Percentiles rank a stretch among this genome's conserved stretches.
These are phyloP conservation scores for Excoecaria cochinchinensis DNA, from an alignment of 345 rosid genomes.

Conservation along the genomic window DNA sequence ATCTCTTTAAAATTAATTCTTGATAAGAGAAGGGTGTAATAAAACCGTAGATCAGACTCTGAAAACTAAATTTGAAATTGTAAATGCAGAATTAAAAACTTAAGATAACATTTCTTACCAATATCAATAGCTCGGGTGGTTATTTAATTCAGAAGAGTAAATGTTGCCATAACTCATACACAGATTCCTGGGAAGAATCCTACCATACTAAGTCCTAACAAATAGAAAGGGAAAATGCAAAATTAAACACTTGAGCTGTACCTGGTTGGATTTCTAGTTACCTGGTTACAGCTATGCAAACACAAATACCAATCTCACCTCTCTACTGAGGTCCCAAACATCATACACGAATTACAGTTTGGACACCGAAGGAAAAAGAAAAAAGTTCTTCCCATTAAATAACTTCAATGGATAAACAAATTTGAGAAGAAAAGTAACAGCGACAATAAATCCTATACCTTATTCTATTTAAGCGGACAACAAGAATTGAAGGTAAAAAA, in stretches of 20 bases:
- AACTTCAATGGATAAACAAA: not conserved
- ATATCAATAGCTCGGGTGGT: not conserved
- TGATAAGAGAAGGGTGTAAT: too few relatives aligned
- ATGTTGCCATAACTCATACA: not conserved
- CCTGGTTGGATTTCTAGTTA: not conserved
- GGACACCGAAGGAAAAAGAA: not conserved
- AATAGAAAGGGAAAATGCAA: not conserved
- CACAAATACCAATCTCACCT: not conserved
- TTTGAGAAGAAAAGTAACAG: not conserved
- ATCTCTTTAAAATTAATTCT: too few relatives aligned
- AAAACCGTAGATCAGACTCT: too few relatives aligned
- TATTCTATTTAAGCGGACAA: slow-evolving; percentile 72
- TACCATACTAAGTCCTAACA: not conserved
- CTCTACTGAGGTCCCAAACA: not conserved
- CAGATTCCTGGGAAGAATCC: too few relatives aligned
- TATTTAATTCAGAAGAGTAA: not conserved
- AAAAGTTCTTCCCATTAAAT: too few relatives aligned
- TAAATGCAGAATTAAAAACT: not conserved
- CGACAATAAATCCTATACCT: slow-evolving; percentile 34
- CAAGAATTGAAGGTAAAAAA: slow-evolving; percentile 78
- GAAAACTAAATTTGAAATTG: too few relatives aligned
- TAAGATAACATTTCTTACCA: not conserved
- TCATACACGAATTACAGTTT: not conserved
- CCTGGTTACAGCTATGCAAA: not conserved
- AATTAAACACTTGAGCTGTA: not conserved